Evolutionary conservation across 805 yeast species (phyloP), one percentile per base, ranked within the genome.

Genomic region (Candida manassasensis): DNA sequence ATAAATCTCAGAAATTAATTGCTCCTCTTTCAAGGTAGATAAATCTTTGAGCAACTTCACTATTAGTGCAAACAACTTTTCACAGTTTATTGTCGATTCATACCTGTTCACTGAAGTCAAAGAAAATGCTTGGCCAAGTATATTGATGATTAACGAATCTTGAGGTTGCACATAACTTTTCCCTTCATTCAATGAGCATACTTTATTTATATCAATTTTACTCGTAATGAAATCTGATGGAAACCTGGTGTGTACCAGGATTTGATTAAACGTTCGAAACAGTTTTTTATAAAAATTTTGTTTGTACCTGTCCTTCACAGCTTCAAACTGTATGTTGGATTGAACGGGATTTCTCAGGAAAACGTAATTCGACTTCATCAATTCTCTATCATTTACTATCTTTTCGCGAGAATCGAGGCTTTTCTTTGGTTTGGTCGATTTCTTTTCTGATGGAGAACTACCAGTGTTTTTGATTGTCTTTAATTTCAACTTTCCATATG

Each of bases 251-350:
- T 10, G 7, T 22, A 15, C 10, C 17, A 14, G 11, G 7, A 16
- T 27, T 27, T 14, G 30, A 27, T 24, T 16, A 13, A 25, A 14
- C 8, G 28, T 14, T 15, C n/a, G 7, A 16, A 24, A 16, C 4
- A 21, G 8, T 19, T 17, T 32, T 27, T 14, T 37, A 38, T 3
- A 49, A 43, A 27, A 42, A 52, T 15, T 38, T 8, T 7, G 7
- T 16, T 13, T 29, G 18, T 30, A 30, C 4, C 36, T 40, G 3
- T 45, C 41, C 32, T 64, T 61, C 31, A 64, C 71, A 0, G 55
- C 63, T 40, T 66, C 72, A 32, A 58, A 44, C 0, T 42, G 56
- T 2, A 59, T 53, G 2, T 70, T 65, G 24, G 50, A 41, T 21
- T 43, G 38, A 12, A 41, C 30, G 1, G 70, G 68, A 16, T 43